These are phyloP conservation scores for Hibiscus trionum DNA, from an alignment of 345 rosid species.

Conservation along the genomic window DNA sequence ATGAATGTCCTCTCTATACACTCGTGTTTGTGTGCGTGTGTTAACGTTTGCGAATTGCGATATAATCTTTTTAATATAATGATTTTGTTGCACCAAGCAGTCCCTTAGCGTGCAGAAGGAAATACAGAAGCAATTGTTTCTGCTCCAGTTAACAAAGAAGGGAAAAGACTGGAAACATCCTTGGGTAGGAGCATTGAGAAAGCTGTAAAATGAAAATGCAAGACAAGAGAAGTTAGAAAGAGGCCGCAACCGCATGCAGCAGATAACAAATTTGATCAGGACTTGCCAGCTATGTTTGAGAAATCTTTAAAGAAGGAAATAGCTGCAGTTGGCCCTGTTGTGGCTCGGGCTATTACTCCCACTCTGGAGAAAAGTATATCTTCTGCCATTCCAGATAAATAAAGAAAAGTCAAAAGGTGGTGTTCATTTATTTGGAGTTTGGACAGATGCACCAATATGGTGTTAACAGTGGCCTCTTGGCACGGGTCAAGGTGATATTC, in stretches of 20 bases:
- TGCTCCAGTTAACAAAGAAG: constrained; percentile 52
- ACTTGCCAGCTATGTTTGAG: constrained; percentile 39
- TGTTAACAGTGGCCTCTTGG: not conserved
- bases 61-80: not conserved
- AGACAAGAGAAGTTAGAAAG: constrained; percentile 51
- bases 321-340: constrained; percentile 39
- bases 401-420: constrained; percentile 2
- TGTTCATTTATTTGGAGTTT: not conserved
- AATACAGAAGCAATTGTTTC: constrained; percentile 55
- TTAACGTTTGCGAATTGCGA: not conserved
- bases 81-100: constrained; percentile 26
- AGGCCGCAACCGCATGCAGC: constrained; percentile 42
- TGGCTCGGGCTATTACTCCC: constrained; percentile 46
- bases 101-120: constrained; percentile 46
- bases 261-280: constrained; percentile 50
- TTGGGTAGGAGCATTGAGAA: constrained; percentile 57
- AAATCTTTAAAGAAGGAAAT: constrained; percentile 58
- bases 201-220: constrained; percentile 49
- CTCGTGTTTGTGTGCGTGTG: not conserved
- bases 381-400: constrained; percentile 57
- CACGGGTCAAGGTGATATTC: not conserved
- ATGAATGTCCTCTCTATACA: not conserved
- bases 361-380: constrained; percentile 47
- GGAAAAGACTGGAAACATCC: constrained; percentile 51
- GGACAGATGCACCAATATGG: not conserved